Percentiles rank a stretch among this genome's conserved stretches.
These are phyloP conservation scores for Xylaria bambusicola DNA, from an alignment of 495 filamentous ascomycete species.

Conservation along the genomic window DNA sequence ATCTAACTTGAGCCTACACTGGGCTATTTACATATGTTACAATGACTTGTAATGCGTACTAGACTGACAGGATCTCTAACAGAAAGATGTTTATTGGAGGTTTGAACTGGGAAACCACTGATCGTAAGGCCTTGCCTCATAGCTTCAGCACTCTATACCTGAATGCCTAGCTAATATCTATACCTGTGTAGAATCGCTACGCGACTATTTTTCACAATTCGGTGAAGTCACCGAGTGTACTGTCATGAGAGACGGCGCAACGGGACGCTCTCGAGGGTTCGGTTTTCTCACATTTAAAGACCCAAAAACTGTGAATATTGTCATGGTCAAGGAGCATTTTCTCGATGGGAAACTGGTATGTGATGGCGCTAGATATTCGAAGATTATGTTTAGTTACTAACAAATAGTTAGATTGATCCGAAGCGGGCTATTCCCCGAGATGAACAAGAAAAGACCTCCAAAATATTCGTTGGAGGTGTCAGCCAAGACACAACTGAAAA, in stretches of 20 bases:
- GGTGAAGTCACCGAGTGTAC: slow-evolving; percentile 97
- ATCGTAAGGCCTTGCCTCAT: slow-evolving; percentile 65
- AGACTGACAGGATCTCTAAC: slow-evolving; percentile 36
- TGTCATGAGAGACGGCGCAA: slow-evolving; percentile 95
- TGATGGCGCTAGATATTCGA: not conserved
- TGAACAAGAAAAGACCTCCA: slow-evolving; percentile 95
- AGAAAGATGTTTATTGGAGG: slow-evolving; percentile 99
- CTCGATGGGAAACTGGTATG: slow-evolving; percentile 98
- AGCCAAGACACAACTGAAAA: slow-evolving; percentile 95
- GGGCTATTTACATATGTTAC: not conserved
- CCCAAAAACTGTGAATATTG: slow-evolving; percentile 94
- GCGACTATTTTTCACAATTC: slow-evolving; percentile 97
- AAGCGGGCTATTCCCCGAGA: slow-evolving; percentile 97
- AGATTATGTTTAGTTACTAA: not conserved
- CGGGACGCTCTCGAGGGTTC: slow-evolving; percentile 91
- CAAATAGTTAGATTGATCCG: slow-evolving; percentile 75
- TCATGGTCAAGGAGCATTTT: slow-evolving; percentile 99
- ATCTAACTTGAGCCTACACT: not conserved
- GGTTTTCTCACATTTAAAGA: slow-evolving; percentile 98
- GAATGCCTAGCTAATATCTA: slow-evolving; percentile 18
- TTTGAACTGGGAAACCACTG: slow-evolving; percentile 98
- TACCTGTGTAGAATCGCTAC: slow-evolving; percentile 76
- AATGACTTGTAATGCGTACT: slow-evolving; percentile 13
- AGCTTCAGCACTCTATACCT: not conserved
- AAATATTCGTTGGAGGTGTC: slow-evolving; percentile 98